Conservation (phyloP, 2,329 filamentous ascomycete genomes). For the Penicillium corylophilum region DNA sequence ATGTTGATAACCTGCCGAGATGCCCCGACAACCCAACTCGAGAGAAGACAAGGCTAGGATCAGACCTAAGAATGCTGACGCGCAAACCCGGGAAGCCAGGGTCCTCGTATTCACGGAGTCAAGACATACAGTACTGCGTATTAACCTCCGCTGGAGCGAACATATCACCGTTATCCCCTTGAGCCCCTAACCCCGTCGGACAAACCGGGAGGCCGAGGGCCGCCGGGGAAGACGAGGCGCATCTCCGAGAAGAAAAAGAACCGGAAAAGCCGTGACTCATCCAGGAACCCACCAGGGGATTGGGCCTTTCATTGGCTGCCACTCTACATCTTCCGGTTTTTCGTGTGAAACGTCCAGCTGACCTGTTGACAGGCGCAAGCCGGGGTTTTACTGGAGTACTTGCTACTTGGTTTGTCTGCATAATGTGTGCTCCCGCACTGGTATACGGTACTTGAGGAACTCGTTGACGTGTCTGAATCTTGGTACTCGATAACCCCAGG, state of each 20-base stretch:
- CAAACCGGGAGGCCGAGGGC: conserved; percentile 13
- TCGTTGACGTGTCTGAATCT: conserved; percentile 1
- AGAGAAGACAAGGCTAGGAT: not conserved
- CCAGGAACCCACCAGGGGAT: conserved; percentile 1
- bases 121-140: not conserved
- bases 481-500: not conserved
- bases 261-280: conserved; percentile 23
- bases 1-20: too few species aligned
- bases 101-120: not conserved
- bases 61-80: not conserved
- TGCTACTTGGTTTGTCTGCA: not conserved
- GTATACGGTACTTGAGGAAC: not conserved
- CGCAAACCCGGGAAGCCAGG: not conserved
- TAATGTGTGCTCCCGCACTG: not conserved
- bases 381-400: not conserved
- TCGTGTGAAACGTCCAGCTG: conserved; percentile 1
- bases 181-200: conserved; percentile 16
- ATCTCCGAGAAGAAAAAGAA: conserved; percentile 28
- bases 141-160: not conserved
- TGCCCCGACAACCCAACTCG: not conserved
- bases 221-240: conserved; percentile 10
- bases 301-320: not conserved
- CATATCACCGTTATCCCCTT: not conserved
- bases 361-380: conserved; percentile 5
- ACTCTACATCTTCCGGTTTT: not conserved